Conservation (phyloP, 257 asterid species). For the Datura wrightii region DNA sequence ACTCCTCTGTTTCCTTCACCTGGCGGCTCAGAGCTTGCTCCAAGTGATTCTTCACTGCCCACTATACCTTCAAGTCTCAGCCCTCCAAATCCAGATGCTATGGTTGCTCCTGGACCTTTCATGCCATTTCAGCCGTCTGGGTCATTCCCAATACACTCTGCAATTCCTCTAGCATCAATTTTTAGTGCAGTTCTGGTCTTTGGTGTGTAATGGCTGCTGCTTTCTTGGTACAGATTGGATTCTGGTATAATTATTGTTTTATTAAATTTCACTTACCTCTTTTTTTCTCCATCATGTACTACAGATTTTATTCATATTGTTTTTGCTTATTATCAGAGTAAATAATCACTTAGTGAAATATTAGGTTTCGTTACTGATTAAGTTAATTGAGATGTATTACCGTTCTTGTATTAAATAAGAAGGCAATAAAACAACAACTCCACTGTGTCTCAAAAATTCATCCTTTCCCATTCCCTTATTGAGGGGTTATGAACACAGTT, state of each 20-base stretch:
- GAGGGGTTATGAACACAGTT: not conserved
- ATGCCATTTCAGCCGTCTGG: slow-evolving; percentile 52
- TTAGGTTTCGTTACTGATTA: not conserved
- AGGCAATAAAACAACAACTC: not conserved
- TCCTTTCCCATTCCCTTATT: not conserved
- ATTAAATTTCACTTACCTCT: slow-evolving; percentile 28
- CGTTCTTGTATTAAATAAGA: not conserved
- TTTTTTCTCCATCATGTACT: slow-evolving; percentile 5
- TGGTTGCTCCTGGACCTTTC: slow-evolving; percentile 60
- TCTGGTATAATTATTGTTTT: not conserved
- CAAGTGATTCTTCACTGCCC: slow-evolving; percentile 68
- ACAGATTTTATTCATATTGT: not conserved
- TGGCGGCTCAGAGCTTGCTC: slow-evolving; percentile 71
- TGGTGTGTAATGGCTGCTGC: slow-evolving; percentile 41
- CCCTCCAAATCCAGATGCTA: slow-evolving; percentile 89
- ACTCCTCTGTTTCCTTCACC: slow-evolving; percentile 82
- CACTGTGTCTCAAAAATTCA: not conserved
- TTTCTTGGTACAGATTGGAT: slow-evolving; percentile 26
- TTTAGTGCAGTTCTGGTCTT: slow-evolving; percentile 43
- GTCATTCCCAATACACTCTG: slow-evolving; percentile 52
- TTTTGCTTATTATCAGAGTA: slow-evolving; percentile 10
- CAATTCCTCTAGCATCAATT: slow-evolving; percentile 40
- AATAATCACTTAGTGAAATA: not conserved
- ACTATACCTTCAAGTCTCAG: slow-evolving; percentile 92
- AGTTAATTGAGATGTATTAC: not conserved